Percentiles rank a stretch among this genome's conserved stretches.
phyloP scores from a whole-genome alignment of 83 land plant species.

The Thuja plicata region DNA sequence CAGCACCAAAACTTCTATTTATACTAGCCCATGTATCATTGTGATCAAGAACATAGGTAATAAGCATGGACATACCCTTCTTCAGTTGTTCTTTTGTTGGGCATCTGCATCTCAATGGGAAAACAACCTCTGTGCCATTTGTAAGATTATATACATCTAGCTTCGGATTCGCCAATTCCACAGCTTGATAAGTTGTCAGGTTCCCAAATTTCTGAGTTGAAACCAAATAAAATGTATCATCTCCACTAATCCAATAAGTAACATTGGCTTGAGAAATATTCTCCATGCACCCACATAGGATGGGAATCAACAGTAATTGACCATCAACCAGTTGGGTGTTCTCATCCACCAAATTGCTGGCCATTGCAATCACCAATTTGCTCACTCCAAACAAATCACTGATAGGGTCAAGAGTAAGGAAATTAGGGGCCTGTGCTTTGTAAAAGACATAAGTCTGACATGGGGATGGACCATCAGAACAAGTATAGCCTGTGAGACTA shows the following conservation, averaged over 20 bases:
- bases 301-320: slow-evolving; percentile 41
- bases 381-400: slow-evolving; percentile 42
- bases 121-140: slow-evolving; percentile 7
- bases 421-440: slow-evolving; percentile 28
- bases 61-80: slow-evolving; percentile 15
- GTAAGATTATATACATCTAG: slow-evolving; percentile 14
- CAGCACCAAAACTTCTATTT: slow-evolving; percentile 15
- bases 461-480: slow-evolving; percentile 12
- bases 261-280: slow-evolving; percentile 17
- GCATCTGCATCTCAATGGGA: slow-evolving; percentile 42
- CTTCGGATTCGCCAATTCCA: slow-evolving; percentile 26
- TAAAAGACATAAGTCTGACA: slow-evolving; percentile 35
- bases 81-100: slow-evolving; percentile 19
- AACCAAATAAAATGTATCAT: slow-evolving; percentile 36
- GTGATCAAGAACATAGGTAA: slow-evolving; percentile 15
- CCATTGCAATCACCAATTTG: slow-evolving; percentile 15
- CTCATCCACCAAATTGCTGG: slow-evolving; percentile 35
- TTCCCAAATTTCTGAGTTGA: slow-evolving; percentile 33
- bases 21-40: slow-evolving; percentile 11
- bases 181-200: slow-evolving; percentile 37
- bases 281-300: slow-evolving; percentile 37
- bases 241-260: slow-evolving; percentile 18
- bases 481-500: slow-evolving; percentile 21
- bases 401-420: slow-evolving; percentile 19
- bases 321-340: slow-evolving; percentile 19